Conservation (phyloP, 2,329 filamentous ascomycete species). For the Didymella sp. region DNA sequence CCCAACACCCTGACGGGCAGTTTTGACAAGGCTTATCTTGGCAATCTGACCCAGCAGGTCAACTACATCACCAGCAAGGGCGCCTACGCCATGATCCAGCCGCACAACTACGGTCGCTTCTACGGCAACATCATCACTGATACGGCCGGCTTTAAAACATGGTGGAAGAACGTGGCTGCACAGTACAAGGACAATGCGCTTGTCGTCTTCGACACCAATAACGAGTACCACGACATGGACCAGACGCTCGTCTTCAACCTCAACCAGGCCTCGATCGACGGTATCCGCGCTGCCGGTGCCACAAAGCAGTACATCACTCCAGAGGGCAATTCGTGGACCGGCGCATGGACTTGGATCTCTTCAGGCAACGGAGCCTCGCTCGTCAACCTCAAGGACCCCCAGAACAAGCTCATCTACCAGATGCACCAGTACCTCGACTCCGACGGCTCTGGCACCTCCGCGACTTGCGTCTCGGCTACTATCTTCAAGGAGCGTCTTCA, state of each 20-base stretch:
- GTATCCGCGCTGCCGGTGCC: constrained; percentile 55
- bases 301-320: constrained; percentile 65
- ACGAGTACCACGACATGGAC: constrained; percentile 57
- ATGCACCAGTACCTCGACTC: constrained; percentile 69
- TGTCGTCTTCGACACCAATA: constrained; percentile 58
- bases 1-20: constrained; percentile 58
- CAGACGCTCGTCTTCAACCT: constrained; percentile 54
- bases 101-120: constrained; percentile 62
- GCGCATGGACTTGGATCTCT: constrained; percentile 59
- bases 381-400: constrained; percentile 58
- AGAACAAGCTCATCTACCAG: constrained; percentile 64
- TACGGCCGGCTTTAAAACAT: constrained; percentile 51
- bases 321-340: constrained; percentile 61
- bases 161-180: constrained; percentile 53
- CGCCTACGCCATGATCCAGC: constrained; percentile 57
- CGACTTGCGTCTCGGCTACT: constrained; percentile 60
- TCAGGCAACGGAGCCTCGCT: constrained; percentile 56
- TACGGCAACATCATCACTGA: constrained; percentile 55
- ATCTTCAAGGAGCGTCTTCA: constrained; percentile 61
- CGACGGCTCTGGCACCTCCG: constrained; percentile 61
- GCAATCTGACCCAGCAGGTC: constrained; percentile 53
- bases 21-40: constrained; percentile 53
- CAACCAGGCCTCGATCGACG: constrained; percentile 57
- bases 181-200: constrained; percentile 51
- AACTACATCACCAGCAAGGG: constrained; percentile 58